Evolutionary conservation across 495 filamentous ascomycete species (phyloP).

Genomic region (Penicillium atrosanguineum): DNA sequence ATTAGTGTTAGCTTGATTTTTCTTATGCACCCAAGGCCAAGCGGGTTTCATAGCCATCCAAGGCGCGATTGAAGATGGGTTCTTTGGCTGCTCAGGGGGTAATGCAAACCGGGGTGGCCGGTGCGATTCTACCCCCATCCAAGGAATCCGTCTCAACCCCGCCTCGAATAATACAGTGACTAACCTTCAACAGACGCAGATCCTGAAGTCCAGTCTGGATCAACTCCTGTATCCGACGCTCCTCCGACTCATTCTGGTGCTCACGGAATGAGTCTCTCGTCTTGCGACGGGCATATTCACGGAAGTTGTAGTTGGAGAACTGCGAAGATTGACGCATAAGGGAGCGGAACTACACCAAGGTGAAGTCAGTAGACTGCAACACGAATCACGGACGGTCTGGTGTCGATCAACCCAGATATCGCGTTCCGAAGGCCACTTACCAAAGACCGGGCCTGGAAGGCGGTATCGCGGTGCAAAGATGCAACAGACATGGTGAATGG

Average conservation of each 20-base stretch:
- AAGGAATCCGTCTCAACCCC: neutral
- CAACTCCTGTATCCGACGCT: constrained; percentile 79
- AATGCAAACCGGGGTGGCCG: neutral
- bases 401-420: neutral
- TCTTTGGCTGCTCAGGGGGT: neutral
- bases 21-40: neutral
- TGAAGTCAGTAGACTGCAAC: neutral
- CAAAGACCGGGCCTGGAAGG: constrained; percentile 69
- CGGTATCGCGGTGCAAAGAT: constrained; percentile 57
- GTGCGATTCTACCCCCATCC: neutral
- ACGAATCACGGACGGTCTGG: neutral
- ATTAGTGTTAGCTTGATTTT: constrained; percentile 12
- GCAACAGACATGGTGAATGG: constrained; percentile 46
- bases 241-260: constrained; percentile 62
- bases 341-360: constrained; percentile 72
- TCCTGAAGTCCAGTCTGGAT: constrained; percentile 86
- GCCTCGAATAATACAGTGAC: constrained; percentile 23
- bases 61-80: neutral
- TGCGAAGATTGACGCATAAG: constrained; percentile 82
- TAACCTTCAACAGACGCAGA: constrained; percentile 87
- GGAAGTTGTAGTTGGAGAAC: constrained; percentile 94
- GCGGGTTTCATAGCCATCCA: neutral
- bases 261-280: constrained; percentile 87
- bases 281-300: constrained; percentile 89
- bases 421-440: constrained; percentile 43